Conservation (phyloP, 768 basidiomycete genomes). For the Lactifluus volemus region DNA sequence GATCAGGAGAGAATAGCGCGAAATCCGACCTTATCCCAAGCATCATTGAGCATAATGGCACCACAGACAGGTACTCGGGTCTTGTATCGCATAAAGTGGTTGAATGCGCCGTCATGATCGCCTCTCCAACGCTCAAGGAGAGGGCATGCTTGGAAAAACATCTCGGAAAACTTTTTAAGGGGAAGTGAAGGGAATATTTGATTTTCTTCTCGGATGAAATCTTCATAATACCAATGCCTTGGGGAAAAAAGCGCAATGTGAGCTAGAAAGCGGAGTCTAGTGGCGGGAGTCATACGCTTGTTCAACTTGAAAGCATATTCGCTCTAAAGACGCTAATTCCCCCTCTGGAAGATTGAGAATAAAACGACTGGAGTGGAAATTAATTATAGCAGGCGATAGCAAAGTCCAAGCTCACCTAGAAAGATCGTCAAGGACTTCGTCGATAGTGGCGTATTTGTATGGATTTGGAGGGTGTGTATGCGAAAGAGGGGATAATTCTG, state of each 20-base stretch:
- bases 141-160: conserved; percentile 81
- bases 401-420: conserved; percentile 52
- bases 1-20: conserved; percentile 6
- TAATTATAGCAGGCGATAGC: conserved; percentile 11
- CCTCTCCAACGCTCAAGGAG: conserved; percentile 74
- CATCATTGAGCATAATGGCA: conserved; percentile 88
- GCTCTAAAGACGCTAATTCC: conserved; percentile 83
- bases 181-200: conserved; percentile 79
- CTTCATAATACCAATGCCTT: conserved; percentile 99
- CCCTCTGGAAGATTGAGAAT: conserved; percentile 93
- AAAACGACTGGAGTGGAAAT: conserved; percentile 57
- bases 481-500: conserved; percentile 48
- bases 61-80: conserved; percentile 95
- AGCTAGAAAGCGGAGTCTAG: conserved; percentile 5
- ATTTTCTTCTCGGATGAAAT: conserved; percentile 91
- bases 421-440: conserved; percentile 85
- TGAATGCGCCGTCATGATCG: conserved; percentile 80
- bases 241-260: conserved; percentile 12
- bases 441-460: conserved; percentile 52
- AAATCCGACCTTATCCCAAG: conserved; percentile 78
- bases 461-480: conserved; percentile 44
- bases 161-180: conserved; percentile 88
- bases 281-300: conserved; percentile 68
- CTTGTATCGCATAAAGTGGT: conserved; percentile 93
- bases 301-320: conserved; percentile 97